Evolutionary conservation across 805 yeast genomes (phyloP).

Genomic region (Hemisphaericaspora nanyangensis): DNA sequence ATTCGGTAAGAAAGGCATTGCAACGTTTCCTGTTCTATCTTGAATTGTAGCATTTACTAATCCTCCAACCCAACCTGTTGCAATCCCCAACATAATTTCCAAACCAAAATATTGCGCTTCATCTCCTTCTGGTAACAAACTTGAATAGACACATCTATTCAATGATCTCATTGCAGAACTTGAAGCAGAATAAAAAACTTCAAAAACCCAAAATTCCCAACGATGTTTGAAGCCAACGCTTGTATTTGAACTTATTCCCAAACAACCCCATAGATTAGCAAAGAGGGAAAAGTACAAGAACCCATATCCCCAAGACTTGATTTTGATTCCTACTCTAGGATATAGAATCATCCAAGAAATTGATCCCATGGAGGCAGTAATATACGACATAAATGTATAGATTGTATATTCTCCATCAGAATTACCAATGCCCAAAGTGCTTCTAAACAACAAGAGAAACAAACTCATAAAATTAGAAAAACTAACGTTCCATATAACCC

Average conservation of each 20-base stretch:
- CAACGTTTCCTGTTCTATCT: slow-evolving; percentile 33
- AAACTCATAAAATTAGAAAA: slow-evolving; percentile 33
- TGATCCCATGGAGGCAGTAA: slow-evolving; percentile 32
- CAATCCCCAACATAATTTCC: slow-evolving; percentile 37
- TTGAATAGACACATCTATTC: slow-evolving; percentile 33
- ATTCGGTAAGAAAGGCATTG: slow-evolving; percentile 37
- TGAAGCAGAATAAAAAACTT: slow-evolving; percentile 29
- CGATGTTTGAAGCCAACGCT: slow-evolving; percentile 37
- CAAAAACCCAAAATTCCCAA: slow-evolving; percentile 43
- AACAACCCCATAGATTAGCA: slow-evolving; percentile 36
- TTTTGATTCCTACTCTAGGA: slow-evolving; percentile 17
- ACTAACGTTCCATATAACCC: slow-evolving; percentile 42
- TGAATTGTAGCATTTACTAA: slow-evolving; percentile 38
- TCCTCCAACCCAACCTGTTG: slow-evolving; percentile 40
- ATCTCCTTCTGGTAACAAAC: slow-evolving; percentile 37
- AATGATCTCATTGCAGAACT: slow-evolving; percentile 34
- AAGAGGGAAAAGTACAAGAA: slow-evolving; percentile 28
- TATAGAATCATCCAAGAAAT: slow-evolving; percentile 34
- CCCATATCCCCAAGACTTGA: slow-evolving; percentile 34
- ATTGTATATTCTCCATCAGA: slow-evolving; percentile 38
- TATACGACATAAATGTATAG: slow-evolving; percentile 33
- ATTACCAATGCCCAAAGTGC: slow-evolving; percentile 35
- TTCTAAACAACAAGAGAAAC: slow-evolving; percentile 32
- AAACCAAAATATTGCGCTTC: slow-evolving; percentile 43
- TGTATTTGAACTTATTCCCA: slow-evolving; percentile 25